Evolutionary conservation across 106 monocot species (phyloP), one percentile per base, ranked within the genome.

Genomic region (Dioscorea dumetorum): DNA sequence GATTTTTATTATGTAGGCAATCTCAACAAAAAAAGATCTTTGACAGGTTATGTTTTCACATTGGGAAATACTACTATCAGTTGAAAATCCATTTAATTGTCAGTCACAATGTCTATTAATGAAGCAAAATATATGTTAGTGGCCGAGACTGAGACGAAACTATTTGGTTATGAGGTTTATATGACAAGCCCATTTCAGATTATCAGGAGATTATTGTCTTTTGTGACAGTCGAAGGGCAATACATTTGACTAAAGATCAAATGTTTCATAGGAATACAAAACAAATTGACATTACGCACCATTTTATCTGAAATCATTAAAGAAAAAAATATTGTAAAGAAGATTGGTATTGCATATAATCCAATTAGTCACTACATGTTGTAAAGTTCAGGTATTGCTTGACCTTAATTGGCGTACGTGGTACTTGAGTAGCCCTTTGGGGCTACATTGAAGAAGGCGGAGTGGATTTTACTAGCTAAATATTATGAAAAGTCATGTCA

Each of bases 31-130:
- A 33, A 35, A 48, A 54, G 56, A 28, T 63, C 76, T 41, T 12
- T 63, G 18, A 63, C 69, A 17, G 10, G 35, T 4, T 75, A 68
- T 64, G 16, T 65, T 12, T 77, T 77, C 58, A 70, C 63, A 58
- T 22, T 69, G 17, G 0, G 5, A 0, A 52, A 62, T 53, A 19
- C n/a, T 33, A 14, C n/a, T 35, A 61, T 76, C 12, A 31, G 49
- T 65, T 70, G 64, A 70, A 77, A 58, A 23, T 18, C 58, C 8
- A 70, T 12, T 31, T 21, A 70, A 4, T 12, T 65, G 11, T 20
- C 18, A 22, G 20, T 63, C 9, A 19, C 66, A 33, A 59, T 64
- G 10, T 57, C 73, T 33, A 57, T 9, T 17, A 35, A 23, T 5
- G 22, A 62, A 19, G 62, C 22, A 0, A 34, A 77, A 24, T 70